These are phyloP conservation scores for Mallotus nudiflorus DNA, from an alignment of 345 rosid genomes.

Conservation along the genomic window DNA sequence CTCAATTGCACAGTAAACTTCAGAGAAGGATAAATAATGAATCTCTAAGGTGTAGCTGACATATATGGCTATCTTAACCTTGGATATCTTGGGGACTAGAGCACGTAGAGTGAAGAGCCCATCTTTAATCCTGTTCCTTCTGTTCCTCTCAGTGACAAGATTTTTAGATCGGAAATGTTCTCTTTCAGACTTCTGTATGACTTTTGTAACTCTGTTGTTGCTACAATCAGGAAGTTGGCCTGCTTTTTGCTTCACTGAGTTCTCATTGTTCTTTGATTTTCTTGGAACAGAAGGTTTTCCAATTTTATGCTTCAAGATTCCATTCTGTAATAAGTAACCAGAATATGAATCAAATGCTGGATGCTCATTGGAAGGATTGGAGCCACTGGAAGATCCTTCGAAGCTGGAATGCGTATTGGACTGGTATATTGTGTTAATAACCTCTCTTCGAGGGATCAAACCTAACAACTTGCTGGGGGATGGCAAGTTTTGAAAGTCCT, in stretches of 20 bases:
- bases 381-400: conserved; percentile 54
- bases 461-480: conserved; percentile 18
- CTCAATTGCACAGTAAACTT: background rate
- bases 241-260: conserved; percentile 23
- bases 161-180: conserved; percentile 61
- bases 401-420: conserved; percentile 29
- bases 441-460: conserved; percentile 21
- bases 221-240: conserved; percentile 18
- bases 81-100: conserved; percentile 75
- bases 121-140: conserved; percentile 63
- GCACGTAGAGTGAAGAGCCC: conserved; percentile 57
- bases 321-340: conserved; percentile 24
- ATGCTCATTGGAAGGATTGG: conserved; percentile 43
- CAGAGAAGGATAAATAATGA: background rate
- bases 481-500: conserved; percentile 25
- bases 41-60: no score
- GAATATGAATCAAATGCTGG: conserved; percentile 29
- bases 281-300: conserved; percentile 24
- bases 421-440: conserved; percentile 20
- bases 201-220: conserved; percentile 22
- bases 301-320: conserved; percentile 21
- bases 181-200: conserved; percentile 30
- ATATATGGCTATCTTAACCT: conserved; percentile 45
- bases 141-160: conserved; percentile 73
- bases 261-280: conserved; percentile 10